Evolutionary conservation across 2,329 filamentous ascomycete species (phyloP).

Genomic region (Neofusicoccum parvum): DNA sequence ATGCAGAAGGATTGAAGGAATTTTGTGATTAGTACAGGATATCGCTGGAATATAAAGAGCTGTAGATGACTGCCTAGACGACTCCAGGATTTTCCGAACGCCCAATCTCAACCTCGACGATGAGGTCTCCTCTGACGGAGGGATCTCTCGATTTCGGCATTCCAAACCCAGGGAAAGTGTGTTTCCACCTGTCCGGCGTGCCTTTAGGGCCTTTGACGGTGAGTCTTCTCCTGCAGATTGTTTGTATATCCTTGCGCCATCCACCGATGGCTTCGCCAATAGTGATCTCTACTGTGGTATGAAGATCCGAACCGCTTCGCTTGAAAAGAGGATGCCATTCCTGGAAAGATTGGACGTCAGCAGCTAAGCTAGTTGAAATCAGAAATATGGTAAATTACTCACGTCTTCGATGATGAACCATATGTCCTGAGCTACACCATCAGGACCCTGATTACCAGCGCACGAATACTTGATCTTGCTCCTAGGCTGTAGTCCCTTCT

Average conservation of each 20-base stretch:
- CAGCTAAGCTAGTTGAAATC: neutral
- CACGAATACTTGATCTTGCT: constrained; percentile 98
- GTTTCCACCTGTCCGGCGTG: constrained; percentile 79
- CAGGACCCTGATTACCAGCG: constrained; percentile 88
- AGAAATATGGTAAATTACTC: constrained; percentile 41
- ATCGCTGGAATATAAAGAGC: neutral
- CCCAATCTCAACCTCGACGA: constrained; percentile 88
- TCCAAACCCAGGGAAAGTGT: constrained; percentile 80
- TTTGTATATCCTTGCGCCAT: constrained; percentile 85
- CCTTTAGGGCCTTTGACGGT: constrained; percentile 78
- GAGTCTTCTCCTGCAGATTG: constrained; percentile 88
- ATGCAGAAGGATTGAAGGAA: neutral
- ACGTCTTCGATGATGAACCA: constrained; percentile 95
- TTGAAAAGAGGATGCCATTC: constrained; percentile 84
- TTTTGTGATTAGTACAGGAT: neutral
- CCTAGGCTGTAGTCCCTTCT: constrained; percentile 90
- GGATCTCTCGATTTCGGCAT: constrained; percentile 96
- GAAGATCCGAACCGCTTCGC: constrained; percentile 85
- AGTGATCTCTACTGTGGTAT: constrained; percentile 75
- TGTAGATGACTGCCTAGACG: neutral
- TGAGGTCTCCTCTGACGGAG: constrained; percentile 78
- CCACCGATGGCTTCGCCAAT: constrained; percentile 94
- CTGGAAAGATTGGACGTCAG: constrained; percentile 50
- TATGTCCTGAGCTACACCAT: constrained; percentile 91
- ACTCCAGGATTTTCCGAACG: neutral